Base-by-base conservation (phyloP, 1,284 basidiomycete species). In the Quambalaria eucalypti region DNA sequence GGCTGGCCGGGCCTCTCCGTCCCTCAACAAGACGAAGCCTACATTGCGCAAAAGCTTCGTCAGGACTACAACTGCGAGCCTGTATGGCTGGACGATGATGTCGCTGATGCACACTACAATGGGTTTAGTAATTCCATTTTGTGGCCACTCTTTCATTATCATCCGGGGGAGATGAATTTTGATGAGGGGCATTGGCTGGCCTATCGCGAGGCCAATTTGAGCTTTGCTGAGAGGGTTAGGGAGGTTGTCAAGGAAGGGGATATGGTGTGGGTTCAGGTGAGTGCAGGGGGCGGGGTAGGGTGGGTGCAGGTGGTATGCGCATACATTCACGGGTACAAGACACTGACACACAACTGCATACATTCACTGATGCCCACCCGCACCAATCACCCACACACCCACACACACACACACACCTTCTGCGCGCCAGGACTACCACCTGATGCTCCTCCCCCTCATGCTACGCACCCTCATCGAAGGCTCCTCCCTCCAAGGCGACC, bases 111-210 rank as follows among this genome's bases (percentile, higher is more conserved):
- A 54, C 93, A 97, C 78, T 99, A 98, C 81, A 98, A 97, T 71
- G 79, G 79, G n/a, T 98, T 99, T 81, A 92, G 90, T 65, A 99
- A 99, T 80, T 95, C 90, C 50, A 98, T 99, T 78, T 84, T 99
- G 38, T 99, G 93, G 93, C 93, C 93, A 0, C 81, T 99, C 48
- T 97, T 98, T 82, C 93, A 99, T 77, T 99, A 97, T 78, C 92
- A 96, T 76, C 65, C 66, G 0, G 71, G 73, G 7, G 71, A 73
- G 65, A 98, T 98, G 91, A 95, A 91, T 79, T 98, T 98, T 76
- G 93, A 97, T 78, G 90, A 96, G 78, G 88, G 87, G 71, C 89
- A 97, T 77, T 99, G 93, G 93, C 83, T 87, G 49, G 93, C 91
- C 1, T 99, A 98, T 78, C 85, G 93, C 31, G 90, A 96, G 77